Conservation (phyloP, 1,139 yeast species). For the Yamadazyma dendronema region DNA sequence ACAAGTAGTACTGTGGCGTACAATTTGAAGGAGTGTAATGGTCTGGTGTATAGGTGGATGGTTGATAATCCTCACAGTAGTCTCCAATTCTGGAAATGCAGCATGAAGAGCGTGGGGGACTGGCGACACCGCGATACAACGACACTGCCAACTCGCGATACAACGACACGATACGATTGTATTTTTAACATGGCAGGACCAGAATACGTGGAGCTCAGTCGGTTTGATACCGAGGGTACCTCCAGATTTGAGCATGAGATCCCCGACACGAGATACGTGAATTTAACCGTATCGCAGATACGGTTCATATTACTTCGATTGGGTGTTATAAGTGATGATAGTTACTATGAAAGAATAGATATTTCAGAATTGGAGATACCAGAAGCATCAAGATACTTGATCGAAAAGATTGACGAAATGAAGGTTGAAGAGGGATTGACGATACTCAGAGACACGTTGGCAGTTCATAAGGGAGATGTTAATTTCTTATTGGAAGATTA, state of each 20-base stretch:
- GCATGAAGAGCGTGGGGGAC: no score
- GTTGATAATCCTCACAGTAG: no score
- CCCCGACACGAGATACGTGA: no score
- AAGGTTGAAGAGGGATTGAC: constrained; percentile 25
- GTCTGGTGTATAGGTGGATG: no score
- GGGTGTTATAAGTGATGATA: constrained; percentile 32
- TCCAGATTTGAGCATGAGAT: no score
- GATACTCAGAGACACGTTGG: constrained; percentile 38
- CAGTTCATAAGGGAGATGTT: constrained; percentile 42
- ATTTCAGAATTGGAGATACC: constrained; percentile 20
- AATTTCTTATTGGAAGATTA: constrained; percentile 41
- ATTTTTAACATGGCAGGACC: neutral
- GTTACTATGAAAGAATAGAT: constrained; percentile 14
- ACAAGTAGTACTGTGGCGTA: no score
- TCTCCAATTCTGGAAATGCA: no score
- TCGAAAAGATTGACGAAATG: constrained; percentile 26
- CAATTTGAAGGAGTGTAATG: no score
- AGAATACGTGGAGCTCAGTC: neutral
- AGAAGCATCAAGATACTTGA: constrained; percentile 26
- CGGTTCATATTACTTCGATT: constrained; percentile 28
- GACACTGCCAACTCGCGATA: no score
- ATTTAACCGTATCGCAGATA: no score
- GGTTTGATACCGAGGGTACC: neutral
- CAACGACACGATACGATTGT: no score
- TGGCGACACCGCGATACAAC: no score